Evolutionary conservation across 75 land plant species (phyloP).

Genomic region (Larix kaempferi): DNA sequence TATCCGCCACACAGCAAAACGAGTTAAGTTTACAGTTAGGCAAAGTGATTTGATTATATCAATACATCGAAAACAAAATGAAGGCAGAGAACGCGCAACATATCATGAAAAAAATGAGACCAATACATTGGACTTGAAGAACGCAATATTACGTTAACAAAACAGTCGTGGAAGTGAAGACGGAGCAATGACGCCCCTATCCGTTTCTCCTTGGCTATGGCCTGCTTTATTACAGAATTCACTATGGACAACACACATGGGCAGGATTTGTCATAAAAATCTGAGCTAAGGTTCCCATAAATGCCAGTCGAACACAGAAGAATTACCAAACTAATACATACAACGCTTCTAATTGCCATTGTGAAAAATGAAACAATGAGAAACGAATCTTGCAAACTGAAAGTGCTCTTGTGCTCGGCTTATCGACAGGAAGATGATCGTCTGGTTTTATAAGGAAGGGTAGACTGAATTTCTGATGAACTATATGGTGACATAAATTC

Average conservation of each 20-base stretch:
- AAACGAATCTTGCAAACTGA: no score
- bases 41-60: background rate
- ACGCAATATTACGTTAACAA: background rate
- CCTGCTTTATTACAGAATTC: background rate
- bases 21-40: background rate
- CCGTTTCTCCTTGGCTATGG: background rate
- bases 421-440: no score
- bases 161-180: conserved; percentile 16
- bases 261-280: background rate
- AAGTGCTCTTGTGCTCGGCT: no score
- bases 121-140: background rate
- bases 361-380: no score
- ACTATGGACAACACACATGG: background rate
- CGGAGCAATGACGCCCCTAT: conserved; percentile 11
- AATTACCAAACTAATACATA: no score
- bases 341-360: no score
- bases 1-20: background rate
- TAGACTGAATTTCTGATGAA: no score
- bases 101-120: no score
- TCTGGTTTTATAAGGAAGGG: no score
- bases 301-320: background rate
- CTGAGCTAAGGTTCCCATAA: background rate
- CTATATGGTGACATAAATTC: no score
- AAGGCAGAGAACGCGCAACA: no score
- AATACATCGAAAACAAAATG: no score